phyloP scores from a whole-genome alignment of 148 eudicot genomes.

The Fagopyrum esculentum region DNA sequence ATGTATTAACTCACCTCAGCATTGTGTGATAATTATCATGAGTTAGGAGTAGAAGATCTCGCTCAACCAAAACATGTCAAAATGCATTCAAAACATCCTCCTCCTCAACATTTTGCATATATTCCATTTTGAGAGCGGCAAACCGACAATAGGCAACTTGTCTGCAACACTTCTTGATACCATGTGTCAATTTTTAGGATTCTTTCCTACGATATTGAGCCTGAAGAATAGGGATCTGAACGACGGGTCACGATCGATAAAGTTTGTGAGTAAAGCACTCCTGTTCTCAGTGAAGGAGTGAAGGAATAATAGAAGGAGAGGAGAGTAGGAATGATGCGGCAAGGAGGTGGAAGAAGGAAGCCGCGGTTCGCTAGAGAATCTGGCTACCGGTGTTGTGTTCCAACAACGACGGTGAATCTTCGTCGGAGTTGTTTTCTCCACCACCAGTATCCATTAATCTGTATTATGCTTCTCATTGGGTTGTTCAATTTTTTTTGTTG shows the following conservation, averaged over 20 bases:
- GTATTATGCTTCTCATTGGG: neutral
- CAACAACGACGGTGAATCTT: conserved; percentile 26
- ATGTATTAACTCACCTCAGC: conserved; percentile 49
- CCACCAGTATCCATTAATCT: conserved; percentile 3
- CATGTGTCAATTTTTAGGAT: conserved; percentile 36
- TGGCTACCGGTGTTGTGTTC: conserved; percentile 31
- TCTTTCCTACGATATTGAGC: conserved; percentile 31
- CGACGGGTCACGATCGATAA: conserved; percentile 59
- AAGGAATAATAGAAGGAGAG: conserved; percentile 60
- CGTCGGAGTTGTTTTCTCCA: conserved; percentile 12
- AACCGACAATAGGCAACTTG: conserved; percentile 57
- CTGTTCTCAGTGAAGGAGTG: conserved; percentile 60
- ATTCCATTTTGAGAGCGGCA: conserved; percentile 55
- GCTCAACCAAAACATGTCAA: conserved; percentile 54
- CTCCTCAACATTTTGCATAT: conserved; percentile 74
- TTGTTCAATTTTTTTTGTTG: neutral
- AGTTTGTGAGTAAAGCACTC: conserved; percentile 44
- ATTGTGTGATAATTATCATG: conserved; percentile 88
- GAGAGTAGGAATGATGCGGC: conserved; percentile 48
- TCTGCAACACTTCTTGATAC: conserved; percentile 50
- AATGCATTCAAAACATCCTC: conserved; percentile 61
- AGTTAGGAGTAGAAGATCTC: conserved; percentile 55
- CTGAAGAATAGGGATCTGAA: conserved; percentile 57
- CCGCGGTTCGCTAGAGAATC: conserved; percentile 35
- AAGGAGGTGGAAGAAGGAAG: conserved; percentile 37